A percentile compares a stretch with the other conserved stretches of the same genome.
Evolutionary conservation across 2,329 filamentous ascomycete genomes (phyloP).

Genomic region (Curvularia spicifera): DNA sequence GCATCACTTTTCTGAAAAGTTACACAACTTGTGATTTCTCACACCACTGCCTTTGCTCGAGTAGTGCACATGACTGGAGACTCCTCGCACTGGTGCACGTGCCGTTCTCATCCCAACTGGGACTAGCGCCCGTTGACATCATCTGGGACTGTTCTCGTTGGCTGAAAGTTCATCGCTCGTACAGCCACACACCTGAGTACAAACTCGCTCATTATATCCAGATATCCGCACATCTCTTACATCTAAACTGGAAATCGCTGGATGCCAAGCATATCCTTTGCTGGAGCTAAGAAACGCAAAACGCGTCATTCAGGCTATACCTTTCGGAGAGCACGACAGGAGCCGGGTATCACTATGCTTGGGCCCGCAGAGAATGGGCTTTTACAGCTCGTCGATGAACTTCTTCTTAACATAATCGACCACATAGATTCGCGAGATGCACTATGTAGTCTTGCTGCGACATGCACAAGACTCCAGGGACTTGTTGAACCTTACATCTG

Average conservation of each 20-base stretch:
- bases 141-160: slow-evolving; percentile 4
- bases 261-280: slow-evolving; percentile 33
- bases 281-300: slow-evolving; percentile 39
- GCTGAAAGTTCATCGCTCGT: neutral
- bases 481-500: slow-evolving; percentile 46
- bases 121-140: slow-evolving; percentile 12
- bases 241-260: slow-evolving; percentile 7
- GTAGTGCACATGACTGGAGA: neutral
- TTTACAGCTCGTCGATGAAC: slow-evolving; percentile 43
- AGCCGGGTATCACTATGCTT: slow-evolving; percentile 21
- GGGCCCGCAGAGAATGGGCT: slow-evolving; percentile 27
- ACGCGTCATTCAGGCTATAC: slow-evolving; percentile 34
- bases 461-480: slow-evolving; percentile 39
- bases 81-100: slow-evolving; percentile 3
- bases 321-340: slow-evolving; percentile 31
- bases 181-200: neutral
- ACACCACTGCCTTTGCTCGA: neutral
- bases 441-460: slow-evolving; percentile 39
- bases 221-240: neutral
- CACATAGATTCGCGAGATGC: slow-evolving; percentile 32
- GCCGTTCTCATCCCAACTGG: neutral
- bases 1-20: neutral
- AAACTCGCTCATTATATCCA: neutral
- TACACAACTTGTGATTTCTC: neutral
- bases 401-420: slow-evolving; percentile 45